phyloP scores from a whole-genome alignment of 805 yeast species.

The Maudiozyma barnettii region DNA sequence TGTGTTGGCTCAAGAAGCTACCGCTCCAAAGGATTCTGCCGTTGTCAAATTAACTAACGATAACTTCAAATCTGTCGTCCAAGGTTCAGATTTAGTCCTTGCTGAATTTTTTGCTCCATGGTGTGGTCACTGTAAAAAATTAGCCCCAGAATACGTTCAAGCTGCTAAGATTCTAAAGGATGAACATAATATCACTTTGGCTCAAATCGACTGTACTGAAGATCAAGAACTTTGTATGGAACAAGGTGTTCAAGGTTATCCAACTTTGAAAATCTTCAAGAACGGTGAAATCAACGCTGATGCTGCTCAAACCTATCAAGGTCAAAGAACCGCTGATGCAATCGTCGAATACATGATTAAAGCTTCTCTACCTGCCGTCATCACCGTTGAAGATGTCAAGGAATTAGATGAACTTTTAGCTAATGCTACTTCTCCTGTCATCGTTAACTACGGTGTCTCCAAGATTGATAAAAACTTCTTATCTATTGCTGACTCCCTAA shows the following conservation, averaged over 20 bases:
- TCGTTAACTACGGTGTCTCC: constrained; percentile 43
- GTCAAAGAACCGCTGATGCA: constrained; percentile 74
- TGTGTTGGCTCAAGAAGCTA: constrained; percentile 41
- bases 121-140: constrained; percentile 93
- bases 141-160: constrained; percentile 69
- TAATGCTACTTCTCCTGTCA: constrained; percentile 39
- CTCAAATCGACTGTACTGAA: constrained; percentile 79
- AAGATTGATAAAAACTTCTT: constrained; percentile 48
- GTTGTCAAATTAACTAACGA: constrained; percentile 70
- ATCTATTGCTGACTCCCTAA: constrained; percentile 49
- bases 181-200: constrained; percentile 57
- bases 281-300: constrained; percentile 33
- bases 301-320: constrained; percentile 55
- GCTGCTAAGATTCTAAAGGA: constrained; percentile 69
- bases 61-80: constrained; percentile 55
- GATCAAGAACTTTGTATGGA: constrained; percentile 61
- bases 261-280: constrained; percentile 71
- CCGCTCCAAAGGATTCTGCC: constrained; percentile 75
- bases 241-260: constrained; percentile 70
- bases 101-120: constrained; percentile 93
- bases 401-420: constrained; percentile 40
- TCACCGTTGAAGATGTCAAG: constrained; percentile 37
- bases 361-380: constrained; percentile 71
- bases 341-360: constrained; percentile 73
- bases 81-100: constrained; percentile 65